Evolutionary conservation across 169 alveolate species (phyloP), one percentile per base, ranked within the genome.

Genomic region (Cyclospora cayetanensis): DNA sequence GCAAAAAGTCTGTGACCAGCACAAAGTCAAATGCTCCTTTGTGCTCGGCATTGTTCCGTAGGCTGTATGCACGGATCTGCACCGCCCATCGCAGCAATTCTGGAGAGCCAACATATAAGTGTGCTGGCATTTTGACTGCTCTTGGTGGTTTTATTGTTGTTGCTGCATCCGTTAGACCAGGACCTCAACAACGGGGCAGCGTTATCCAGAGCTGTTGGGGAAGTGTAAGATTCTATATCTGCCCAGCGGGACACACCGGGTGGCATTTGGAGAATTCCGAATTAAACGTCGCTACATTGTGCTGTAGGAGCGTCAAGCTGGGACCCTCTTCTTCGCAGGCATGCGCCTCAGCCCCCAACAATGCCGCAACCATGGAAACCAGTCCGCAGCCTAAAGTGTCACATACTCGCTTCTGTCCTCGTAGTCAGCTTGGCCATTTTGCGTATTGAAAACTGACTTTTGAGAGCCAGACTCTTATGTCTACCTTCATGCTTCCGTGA

Each of bases 331-430:
- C 89, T 46, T 80, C 89, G 74, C 89, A 80, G 4, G 89, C 89
- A 34, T 52, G 74, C 74, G 89, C 89, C 2, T 80, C 72, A 50
- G 89, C 89, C 89, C 89, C 89, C 37, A 80, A 63, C 72, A 80
- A 29, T 35, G 89, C 53, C 27, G 89, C 89, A 31, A 80, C 89
- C 89, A 80, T 80, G 29, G 89, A 80, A 15, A 80, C 89, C 46
- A 80, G 74, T 37, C 89, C 89, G 43, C 89, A 80, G 41, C 89
- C 89, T 80, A 66, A 76, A 76, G 34, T 46, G 60, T 46, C 60
- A 46, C 60, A 46, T 15, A 22, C 60, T 46, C 60, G 60, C n/a
- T n/a, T n/a, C n/a, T n/a, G n/a, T n/a, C n/a, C n/a, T n/a, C n/a
- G n/a, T n/a, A n/a, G n/a, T n/a, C n/a, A n/a, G n/a, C n/a, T n/a